Evolutionary conservation across 1,284 basidiomycete species (phyloP), one percentile per base, ranked within the genome.

Genomic region (Cutaneotrichosporon daszewskae): DNA sequence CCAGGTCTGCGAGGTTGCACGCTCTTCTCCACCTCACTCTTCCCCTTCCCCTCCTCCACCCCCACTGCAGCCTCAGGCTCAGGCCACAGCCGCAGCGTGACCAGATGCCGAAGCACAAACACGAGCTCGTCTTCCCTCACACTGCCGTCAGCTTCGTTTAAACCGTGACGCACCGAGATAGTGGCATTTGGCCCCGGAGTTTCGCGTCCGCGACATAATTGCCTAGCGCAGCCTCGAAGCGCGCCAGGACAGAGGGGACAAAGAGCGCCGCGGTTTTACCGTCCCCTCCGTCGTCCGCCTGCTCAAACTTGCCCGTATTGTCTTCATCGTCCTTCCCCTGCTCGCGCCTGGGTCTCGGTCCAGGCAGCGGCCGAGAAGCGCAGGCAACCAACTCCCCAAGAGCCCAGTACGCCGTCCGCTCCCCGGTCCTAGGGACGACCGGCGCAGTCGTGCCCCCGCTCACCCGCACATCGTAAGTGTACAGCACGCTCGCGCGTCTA

Each of bases 361-460:
- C n/a, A n/a, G n/a, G n/a, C n/a, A n/a, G n/a, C n/a, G n/a, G n/a
- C n/a, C n/a, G n/a, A n/a, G n/a, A n/a, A n/a, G n/a, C n/a, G n/a
- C n/a, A n/a, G n/a, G n/a, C n/a, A n/a, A 95, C 90, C 14, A 97
- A 68, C 19, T 94, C 71, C 59, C 95, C 89, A 50, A 96, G 85
- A 56, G 87, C 90, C 90, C 91, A 96, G 70, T 90, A 95, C 8
- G 85, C 83, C 60, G 91, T 89, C 9, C 84, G 75, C 67, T 97
- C 91, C 36, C 86, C 76, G 1, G 83, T 80, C 29, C 84, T 72
- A 19, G 80, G 69, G 12, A 65, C 56, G 1, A 49, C 56, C 2
- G 57, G 57, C n/a, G 62, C 59, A 3, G 58, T 62, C 16, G 61
- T 67, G 14, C 60, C 59, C 5, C 53, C 56, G 3, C 16, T 36